phyloP scores from a whole-genome alignment of 2,329 filamentous ascomycete genomes.

The Epichloe sylvatica region DNA sequence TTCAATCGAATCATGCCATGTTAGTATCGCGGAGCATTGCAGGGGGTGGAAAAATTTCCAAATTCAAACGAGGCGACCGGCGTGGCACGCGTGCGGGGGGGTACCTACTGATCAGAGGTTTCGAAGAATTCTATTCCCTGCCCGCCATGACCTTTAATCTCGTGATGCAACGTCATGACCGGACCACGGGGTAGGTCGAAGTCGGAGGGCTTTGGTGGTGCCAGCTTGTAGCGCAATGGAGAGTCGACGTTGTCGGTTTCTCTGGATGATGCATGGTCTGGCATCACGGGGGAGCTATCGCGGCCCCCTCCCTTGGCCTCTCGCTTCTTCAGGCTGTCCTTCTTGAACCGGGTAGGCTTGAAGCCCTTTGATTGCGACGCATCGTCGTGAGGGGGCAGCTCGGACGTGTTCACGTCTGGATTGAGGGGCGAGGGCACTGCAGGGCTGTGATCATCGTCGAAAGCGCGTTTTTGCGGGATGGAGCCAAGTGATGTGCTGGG shows the following conservation, averaged over 20 bases:
- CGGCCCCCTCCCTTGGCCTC: constrained; percentile 42
- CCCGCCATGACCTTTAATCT: constrained; percentile 34
- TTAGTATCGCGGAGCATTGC: constrained; percentile 3
- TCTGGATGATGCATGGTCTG: constrained; percentile 35
- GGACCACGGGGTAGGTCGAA: constrained; percentile 47
- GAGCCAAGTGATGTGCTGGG: constrained; percentile 28
- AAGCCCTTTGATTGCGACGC: constrained; percentile 21
- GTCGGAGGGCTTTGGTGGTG: constrained; percentile 47
- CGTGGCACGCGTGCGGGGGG: too few species aligned
- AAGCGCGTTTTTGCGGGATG: constrained; percentile 49
- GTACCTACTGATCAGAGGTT: constrained; percentile 47
- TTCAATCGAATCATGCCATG: constrained; percentile 17
- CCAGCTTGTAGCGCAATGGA: constrained; percentile 48
- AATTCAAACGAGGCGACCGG: not conserved
- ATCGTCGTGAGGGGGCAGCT: constrained; percentile 30
- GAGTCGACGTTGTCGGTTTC: constrained; percentile 29
- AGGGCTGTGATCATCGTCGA: constrained; percentile 58
- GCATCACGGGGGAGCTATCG: constrained; percentile 42
- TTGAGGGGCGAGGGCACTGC: constrained; percentile 63
- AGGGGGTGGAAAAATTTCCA: not conserved
- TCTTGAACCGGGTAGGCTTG: constrained; percentile 40
- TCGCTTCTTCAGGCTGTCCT: constrained; percentile 54
- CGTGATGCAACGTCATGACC: constrained; percentile 42
- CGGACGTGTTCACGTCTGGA: constrained; percentile 38
- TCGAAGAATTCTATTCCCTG: constrained; percentile 45